Evolutionary conservation across 345 rosid genomes (phyloP), one percentile per base, ranked within the genome.

Genomic region (Trapa bicornis): DNA sequence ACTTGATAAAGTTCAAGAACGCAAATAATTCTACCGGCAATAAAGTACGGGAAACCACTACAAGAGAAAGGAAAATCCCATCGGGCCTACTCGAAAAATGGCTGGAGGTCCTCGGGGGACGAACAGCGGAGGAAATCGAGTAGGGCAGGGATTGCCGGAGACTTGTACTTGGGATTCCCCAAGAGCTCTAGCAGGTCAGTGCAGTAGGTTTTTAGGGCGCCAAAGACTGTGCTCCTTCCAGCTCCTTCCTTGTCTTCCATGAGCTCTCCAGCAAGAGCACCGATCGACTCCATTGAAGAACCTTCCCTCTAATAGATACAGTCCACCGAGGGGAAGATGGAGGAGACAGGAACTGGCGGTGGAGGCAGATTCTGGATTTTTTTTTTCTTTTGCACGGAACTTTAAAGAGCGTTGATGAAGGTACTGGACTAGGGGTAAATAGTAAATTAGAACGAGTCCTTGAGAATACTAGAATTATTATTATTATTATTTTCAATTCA

Each of bases 11-110:
- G 29, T 16, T 39, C 50, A 33, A 37, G 35, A 41, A 41, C 0
- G 45, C 45, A 63, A 37, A 38, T 32, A 63, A 63, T 9, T 63
- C 29, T 15, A 47, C 33, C 14, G 12, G 45, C 47, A 2, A 7
- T 8, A 32, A 56, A 56, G 61, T 5, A 6, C 2, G 61, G 36
- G 7, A 56, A 47, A 50, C 17, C 17, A 29, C n/a, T 50, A 50
- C 6, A 12, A 47, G 16, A 47, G 29, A 22, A 11, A 15, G 56
- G 56, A 15, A 15, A 32, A 35, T 37, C 32, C 35, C 42, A 36
- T 41, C 36, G 66, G 14, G 13, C 68, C 68, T 75, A 93, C 98
- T 93, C 92, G 74, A 91, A 86, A 82, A 90, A 82, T 4, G 95
- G 86, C 61, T 91, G 96, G 15, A 93, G 87, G 60, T 66, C 68